Evolutionary conservation across 441 rosid genomes (phyloP), one percentile per base, ranked within the genome.

Genomic region (Theobroma grandiflorum): DNA sequence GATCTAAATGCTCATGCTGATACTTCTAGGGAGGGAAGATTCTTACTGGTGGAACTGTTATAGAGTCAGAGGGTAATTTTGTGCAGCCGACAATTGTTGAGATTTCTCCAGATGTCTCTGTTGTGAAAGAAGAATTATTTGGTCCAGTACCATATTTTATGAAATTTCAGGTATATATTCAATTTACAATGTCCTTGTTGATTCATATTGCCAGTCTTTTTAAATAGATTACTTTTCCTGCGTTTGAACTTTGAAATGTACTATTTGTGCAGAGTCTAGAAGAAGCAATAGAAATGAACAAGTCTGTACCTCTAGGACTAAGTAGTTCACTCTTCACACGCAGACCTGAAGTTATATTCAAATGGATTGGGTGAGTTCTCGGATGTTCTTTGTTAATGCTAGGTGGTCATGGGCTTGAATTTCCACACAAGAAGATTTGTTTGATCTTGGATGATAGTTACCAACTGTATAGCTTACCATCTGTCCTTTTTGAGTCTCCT

Each of bases 11-110:
- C 47, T 43, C 47, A 4, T 3, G 8, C 8, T 43, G 8, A 43
- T 43, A 43, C 47, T 81, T 74, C 62, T 94, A 95, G 99, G 99
- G 97, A 26, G 98, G 98, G 53, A 94, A 88, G 86, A 86, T 94
- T 81, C 89, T 95, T 62, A 86, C 92, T 0, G 99, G 99, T 1
- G 99, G 99, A 58, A 87, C 88, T 9, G 84, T 84, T 70, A 81
- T 93, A 22, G 92, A 89, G 52, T 82, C 90, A 4, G 92, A 91
- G 76, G 98, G 99, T 70, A 93, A 94, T 89, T 96, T 88, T 80
- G 99, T 96, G 80, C 92, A 91, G 83, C 99, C 98, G 8, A 94
- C 98, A 2, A 93, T 96, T 69, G 89, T 92, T 45, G 97, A 93
- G 90, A 94, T 95, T 64, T 90, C 93, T 77, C 71, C 95, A 12